Base-by-base conservation (phyloP, 768 basidiomycete species). In the Agrocybe pediades region DNA sequence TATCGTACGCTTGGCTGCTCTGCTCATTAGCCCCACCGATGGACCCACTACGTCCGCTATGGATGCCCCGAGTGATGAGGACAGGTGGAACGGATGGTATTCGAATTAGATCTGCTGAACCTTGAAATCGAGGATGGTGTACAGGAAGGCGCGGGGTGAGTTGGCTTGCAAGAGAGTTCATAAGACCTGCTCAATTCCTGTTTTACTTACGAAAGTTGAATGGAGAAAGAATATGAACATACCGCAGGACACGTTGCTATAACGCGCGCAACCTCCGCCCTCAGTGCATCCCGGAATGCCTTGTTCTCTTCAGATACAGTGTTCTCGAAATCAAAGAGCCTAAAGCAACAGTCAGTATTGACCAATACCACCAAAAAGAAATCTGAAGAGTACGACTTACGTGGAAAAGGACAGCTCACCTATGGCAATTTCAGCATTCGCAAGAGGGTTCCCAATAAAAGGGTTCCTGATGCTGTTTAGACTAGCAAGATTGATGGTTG, bases 391-490 rank as follows among this genome's bases (percentile, higher is more conserved):
- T 46, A 17, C n/a, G 15, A 73, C 79, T 62, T 59, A 88, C 85
- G 71, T 75, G 58, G 75, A 72, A 16, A 92, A 70, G 62, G 85
- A 84, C 2, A 63, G 66, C 9, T 77, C 71, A 58, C 92, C 86
- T 40, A 74, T 69, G 0, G 84, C 82, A 1, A 89, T 69, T 13
- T 77, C 66, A 1, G 75, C 63, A 65, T 92, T 92, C 1, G 87
- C 87, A 0, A 83, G 80, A 0, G 88, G 89, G 56, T 91, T 92
- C 1, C 90, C 90, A 36, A 92, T 91, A 45, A 91, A 86, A 1
- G 76, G 66, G 67, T 92, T 92, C 70, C 90, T 91, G 54, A 83
- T 78, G 55, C 76, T 73, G 70, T 89, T 91, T 57, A 90, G 81
- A 46, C 68, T 69, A 16, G 74, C 56, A 24, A 73, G 48, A 23